Percentiles rank a stretch among this genome's conserved stretches.
Evolutionary conservation across 2,329 filamentous ascomycete species (phyloP).

Genomic region (Zymoseptoria ardabiliae): DNA sequence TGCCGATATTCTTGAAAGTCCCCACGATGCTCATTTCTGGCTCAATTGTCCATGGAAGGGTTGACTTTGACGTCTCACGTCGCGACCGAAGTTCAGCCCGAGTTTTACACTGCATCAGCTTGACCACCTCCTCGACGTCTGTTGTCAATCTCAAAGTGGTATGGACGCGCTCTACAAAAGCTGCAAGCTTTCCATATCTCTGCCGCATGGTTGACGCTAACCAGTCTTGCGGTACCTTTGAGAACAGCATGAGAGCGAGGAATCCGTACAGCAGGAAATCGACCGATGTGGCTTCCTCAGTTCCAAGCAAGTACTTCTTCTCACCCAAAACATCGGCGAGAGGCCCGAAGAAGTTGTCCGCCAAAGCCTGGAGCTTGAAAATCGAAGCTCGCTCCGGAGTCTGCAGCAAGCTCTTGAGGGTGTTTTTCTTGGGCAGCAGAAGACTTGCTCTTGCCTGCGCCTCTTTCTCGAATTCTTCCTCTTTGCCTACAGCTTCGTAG

Average conservation of each 20-base stretch:
- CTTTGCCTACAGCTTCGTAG: conserved; percentile 25
- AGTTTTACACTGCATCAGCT: conserved; percentile 6
- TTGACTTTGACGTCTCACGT: conserved; percentile 5
- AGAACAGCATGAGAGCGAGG: conserved; percentile 62
- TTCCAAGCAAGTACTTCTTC: conserved; percentile 50
- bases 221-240: conserved; percentile 56
- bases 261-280: conserved; percentile 81
- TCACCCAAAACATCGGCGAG: conserved; percentile 54
- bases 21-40: conserved; percentile 4
- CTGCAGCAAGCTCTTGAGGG: conserved; percentile 55
- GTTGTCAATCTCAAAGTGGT: conserved; percentile 17
- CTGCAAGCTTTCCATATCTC: conserved; percentile 37
- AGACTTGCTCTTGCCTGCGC: conserved; percentile 40
- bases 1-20: conserved; percentile 6
- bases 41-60: conserved; percentile 22
- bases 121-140: conserved; percentile 19
- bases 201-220: conserved; percentile 49
- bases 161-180: conserved; percentile 34
- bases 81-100: conserved; percentile 3
- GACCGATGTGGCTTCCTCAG: conserved; percentile 51
- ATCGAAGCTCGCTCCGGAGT: conserved; percentile 61
- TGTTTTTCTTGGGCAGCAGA: conserved; percentile 49
- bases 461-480: conserved; percentile 25
- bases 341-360: conserved; percentile 63
- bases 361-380: conserved; percentile 69